Evolutionary conservation across 2,329 filamentous ascomycete species (phyloP), one percentile per base, ranked within the genome.

Genomic region (Diaporthe aspalathi): DNA sequence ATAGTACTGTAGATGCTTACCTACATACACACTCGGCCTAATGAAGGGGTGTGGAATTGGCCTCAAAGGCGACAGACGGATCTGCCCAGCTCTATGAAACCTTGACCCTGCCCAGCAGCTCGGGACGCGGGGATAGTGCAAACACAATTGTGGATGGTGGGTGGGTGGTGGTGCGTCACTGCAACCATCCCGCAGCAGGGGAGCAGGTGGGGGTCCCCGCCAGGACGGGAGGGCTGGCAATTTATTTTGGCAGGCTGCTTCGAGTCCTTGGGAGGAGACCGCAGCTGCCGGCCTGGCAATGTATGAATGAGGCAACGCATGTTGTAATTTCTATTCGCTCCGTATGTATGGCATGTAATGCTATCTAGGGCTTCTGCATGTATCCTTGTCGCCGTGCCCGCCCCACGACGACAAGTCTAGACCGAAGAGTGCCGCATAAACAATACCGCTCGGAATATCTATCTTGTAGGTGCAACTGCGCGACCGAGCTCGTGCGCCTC

Each of bases 21-120:
- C 14, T 62, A 29, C 17, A 29, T 29, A 29, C 20, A n/a, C n/a
- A n/a, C n/a, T n/a, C n/a, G n/a, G n/a, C n/a, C n/a, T n/a, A 8
- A 7, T 5, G 54, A 20, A 24, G 16, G 54, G 54, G 54, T 9
- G 3, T n/a, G 14, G 54, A 35, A 35, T 9, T 3, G 14, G 3
- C 14, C 54, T 12, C 16, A 22, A 16, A 20, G 12, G 17, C 20
- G 56, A 16, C 8, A 12, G 40, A 32, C 56, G 14, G 57, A 62
- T 47, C 57, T 47, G 57, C 57, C 57, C 40, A 63, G 57, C 57
- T 63, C 40, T 17, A 49, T 47, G 60, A 49, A 63, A 63, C 60
- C 60, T 63, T 49, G 60, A 63, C 60, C 60, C 49, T 65, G 60
- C 43, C 66, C 66, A 60, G 29, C 43, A 49, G 66, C 53, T 50